phyloP scores from a whole-genome alignment of 1,139 yeast genomes.

The Suhomyces panamericanus region DNA sequence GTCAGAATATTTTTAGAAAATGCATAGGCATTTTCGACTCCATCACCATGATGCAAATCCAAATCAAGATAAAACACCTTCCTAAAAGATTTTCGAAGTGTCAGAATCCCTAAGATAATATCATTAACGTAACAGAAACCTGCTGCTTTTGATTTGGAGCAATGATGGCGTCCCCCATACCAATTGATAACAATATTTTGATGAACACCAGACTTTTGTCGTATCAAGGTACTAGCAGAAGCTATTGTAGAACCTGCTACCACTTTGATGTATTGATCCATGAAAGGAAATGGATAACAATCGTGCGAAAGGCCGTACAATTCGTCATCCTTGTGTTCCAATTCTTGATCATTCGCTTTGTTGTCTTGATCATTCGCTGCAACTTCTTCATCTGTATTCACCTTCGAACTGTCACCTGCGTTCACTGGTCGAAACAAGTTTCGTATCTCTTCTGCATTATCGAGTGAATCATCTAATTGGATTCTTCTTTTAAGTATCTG shows the following conservation, averaged over 20 bases:
- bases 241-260: slow-evolving; percentile 61
- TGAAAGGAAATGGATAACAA: slow-evolving; percentile 60
- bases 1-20: slow-evolving; percentile 58
- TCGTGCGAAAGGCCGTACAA: slow-evolving; percentile 53
- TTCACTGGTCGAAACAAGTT: background rate
- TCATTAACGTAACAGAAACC: slow-evolving; percentile 81
- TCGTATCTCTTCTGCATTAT: background rate
- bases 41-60: slow-evolving; percentile 81
- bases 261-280: slow-evolving; percentile 50
- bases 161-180: slow-evolving; percentile 84
- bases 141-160: slow-evolving; percentile 53
- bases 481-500: slow-evolving; percentile 29
- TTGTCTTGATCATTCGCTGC: too few species aligned
- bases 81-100: slow-evolving; percentile 46
- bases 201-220: slow-evolving; percentile 7
- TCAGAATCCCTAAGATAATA: slow-evolving; percentile 53
- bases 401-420: too few species aligned
- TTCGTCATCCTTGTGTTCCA: background rate
- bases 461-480: slow-evolving; percentile 3
- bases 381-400: too few species aligned
- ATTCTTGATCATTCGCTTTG: background rate
- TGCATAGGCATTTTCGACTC: slow-evolving; percentile 67
- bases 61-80: slow-evolving; percentile 64
- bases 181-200: slow-evolving; percentile 58
- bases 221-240: slow-evolving; percentile 41